These are phyloP conservation scores for Fallopia convolvulus DNA, from an alignment of 148 eudicot genomes.

Conservation along the genomic window DNA sequence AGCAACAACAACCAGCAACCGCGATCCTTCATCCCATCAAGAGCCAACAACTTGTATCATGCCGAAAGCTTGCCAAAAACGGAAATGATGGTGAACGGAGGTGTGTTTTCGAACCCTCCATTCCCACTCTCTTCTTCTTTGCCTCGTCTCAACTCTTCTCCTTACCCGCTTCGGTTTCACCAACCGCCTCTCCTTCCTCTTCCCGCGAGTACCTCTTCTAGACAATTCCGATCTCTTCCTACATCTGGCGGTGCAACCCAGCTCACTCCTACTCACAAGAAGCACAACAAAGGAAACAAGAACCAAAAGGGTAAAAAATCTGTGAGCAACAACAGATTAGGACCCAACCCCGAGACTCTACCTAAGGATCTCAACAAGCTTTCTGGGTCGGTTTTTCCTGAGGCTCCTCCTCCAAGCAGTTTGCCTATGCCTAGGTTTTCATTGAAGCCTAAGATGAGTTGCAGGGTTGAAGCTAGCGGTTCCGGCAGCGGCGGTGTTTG, in stretches of 20 bases:
- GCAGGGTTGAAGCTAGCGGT: slow-evolving; percentile 35
- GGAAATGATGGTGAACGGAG: slow-evolving; percentile 16
- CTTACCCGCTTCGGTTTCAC: background rate
- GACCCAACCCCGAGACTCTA: slow-evolving; percentile 30
- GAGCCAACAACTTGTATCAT: background rate
- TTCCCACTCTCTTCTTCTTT: slow-evolving; percentile 20
- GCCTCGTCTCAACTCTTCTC: slow-evolving; percentile 11
- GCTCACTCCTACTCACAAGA: slow-evolving; percentile 17
- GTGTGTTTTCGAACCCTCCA: slow-evolving; percentile 20
- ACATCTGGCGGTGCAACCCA: slow-evolving; percentile 12
- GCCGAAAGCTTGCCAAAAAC: slow-evolving; percentile 2
- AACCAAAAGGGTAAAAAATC: background rate
- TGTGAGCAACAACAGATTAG: background rate
- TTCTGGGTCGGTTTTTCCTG: slow-evolving; percentile 19
- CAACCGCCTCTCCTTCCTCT: slow-evolving; percentile 53
- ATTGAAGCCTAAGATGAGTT: slow-evolving; percentile 45
- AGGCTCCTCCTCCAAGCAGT: slow-evolving; percentile 80
- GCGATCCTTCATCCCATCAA: slow-evolving; percentile 1
- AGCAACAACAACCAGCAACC: background rate
- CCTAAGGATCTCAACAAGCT: slow-evolving; percentile 14
- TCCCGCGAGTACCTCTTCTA: slow-evolving; percentile 10
- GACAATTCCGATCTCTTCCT: slow-evolving; percentile 24
- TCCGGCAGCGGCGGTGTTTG: background rate
- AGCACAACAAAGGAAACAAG: slow-evolving; percentile 13
- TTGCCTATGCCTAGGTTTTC: slow-evolving; percentile 78